Evolutionary conservation across 495 filamentous ascomycete genomes (phyloP), one percentile per base, ranked within the genome.

Genomic region (Penicillium longicatenatum): DNA sequence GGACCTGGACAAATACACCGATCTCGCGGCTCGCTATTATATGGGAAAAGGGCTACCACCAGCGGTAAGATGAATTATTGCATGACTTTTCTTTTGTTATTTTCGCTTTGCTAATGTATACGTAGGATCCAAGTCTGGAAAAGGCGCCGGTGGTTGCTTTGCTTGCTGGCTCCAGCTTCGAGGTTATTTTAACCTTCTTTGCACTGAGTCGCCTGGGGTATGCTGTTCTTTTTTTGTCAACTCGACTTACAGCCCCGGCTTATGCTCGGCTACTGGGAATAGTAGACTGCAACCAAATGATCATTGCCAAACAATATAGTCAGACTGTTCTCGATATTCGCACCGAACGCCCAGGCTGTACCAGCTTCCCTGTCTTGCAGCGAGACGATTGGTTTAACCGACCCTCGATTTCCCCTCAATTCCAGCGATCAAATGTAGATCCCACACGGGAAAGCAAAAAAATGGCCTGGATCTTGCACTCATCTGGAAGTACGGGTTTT

Each of bases 401-500:
- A 4, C 61, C 59, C 4, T 21, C 58, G 4, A 54, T 50, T 47
- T 30, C 21, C 2, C 30, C 52, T 47, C 59, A 41, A 5, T 64
- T 68, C 31, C 21, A 57, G 22, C 59, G 67, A 46, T n/a, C 43
- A 7, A 51, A 46, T 10, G 55, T 60, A 0, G 52, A 70, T 41
- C 19, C 39, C 30, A 20, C 43, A 3, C 52, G 52, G 30, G 63
- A 67, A 55, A 43, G 78, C 74, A 66, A 73, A 30, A 74, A 79
- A 57, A 62, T 72, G 24, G 67, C 73, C 6, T 74, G 79, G 67
- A 84, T 86, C 17, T 64, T 81, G 47, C 84, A 85, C 64, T 85
- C 81, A 0, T 83, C 81, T 41, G 83, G 84, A 4, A 83, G 79
- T 6, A 86, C 83, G 5, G 83, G 84, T 2, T 72, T 84, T n/a